Evolutionary conservation across 2,329 filamentous ascomycete species (phyloP).

Genomic region (Fusarium verticillioides): DNA sequence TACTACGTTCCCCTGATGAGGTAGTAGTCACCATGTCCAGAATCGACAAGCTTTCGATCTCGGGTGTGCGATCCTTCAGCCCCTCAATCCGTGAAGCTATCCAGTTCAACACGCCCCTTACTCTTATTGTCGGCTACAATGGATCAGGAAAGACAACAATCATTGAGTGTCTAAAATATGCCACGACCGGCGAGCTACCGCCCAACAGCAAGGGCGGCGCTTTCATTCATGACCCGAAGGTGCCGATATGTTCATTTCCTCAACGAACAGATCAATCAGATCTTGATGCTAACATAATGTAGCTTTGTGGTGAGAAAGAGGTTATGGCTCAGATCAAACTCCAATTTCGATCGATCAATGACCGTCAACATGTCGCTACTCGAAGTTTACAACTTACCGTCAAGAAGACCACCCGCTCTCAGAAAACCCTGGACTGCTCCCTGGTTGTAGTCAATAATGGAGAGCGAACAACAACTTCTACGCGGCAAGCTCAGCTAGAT

Average conservation of each 20-base stretch:
- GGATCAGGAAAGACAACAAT: slow-evolving; percentile 99
- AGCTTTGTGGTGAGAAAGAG: slow-evolving; percentile 86
- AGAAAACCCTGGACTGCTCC: slow-evolving; percentile 87
- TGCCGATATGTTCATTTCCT: slow-evolving; percentile 47
- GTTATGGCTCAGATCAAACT: slow-evolving; percentile 92
- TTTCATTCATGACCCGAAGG: slow-evolving; percentile 97
- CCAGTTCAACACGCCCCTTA: slow-evolving; percentile 88
- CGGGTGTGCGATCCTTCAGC: slow-evolving; percentile 87
- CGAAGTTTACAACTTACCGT: slow-evolving; percentile 87
- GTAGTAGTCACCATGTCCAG: slow-evolving; percentile 68
- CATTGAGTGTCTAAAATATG: slow-evolving; percentile 98
- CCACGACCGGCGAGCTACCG: slow-evolving; percentile 91
- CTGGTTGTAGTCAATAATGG: slow-evolving; percentile 81
- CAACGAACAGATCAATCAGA: neutral
- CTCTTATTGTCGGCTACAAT: slow-evolving; percentile 96
- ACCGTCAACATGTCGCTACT: slow-evolving; percentile 82
- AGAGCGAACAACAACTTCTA: slow-evolving; percentile 82
- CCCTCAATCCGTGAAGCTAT: slow-evolving; percentile 80
- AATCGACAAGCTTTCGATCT: slow-evolving; percentile 89
- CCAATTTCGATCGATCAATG: slow-evolving; percentile 82
- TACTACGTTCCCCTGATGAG: slow-evolving; percentile 10
- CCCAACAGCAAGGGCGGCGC: slow-evolving; percentile 91
- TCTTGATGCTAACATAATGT: slow-evolving; percentile 9
- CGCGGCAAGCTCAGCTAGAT: slow-evolving; percentile 83
- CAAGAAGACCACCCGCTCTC: slow-evolving; percentile 79